Evolutionary conservation across 2,329 filamentous ascomycete genomes (phyloP).

Genomic region (Fusarium sp.): DNA sequence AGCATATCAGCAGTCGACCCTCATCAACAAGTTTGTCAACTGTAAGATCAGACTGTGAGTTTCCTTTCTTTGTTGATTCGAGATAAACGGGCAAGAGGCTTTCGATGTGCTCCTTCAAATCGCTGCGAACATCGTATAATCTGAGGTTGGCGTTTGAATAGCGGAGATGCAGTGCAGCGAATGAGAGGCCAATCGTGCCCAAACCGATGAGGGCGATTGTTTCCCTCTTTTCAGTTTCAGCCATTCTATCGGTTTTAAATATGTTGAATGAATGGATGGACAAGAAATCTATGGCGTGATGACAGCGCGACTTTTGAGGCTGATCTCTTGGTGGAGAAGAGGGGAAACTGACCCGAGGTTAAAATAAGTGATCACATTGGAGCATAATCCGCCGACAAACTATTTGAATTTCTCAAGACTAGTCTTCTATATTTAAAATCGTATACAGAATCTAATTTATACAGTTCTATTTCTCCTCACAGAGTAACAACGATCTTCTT

Average conservation of each 20-base stretch:
- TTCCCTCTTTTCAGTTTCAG: not conserved
- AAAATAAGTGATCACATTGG: not conserved
- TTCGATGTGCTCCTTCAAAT: slow-evolving; percentile 28
- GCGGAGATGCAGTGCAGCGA: slow-evolving; percentile 25
- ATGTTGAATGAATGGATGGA: not conserved
- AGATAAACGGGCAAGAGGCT: slow-evolving; percentile 25
- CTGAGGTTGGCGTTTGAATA: slow-evolving; percentile 25
- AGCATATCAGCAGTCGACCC: slow-evolving; percentile 18
- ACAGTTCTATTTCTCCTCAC: too few species aligned
- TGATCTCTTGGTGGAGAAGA: slow-evolving; percentile 14
- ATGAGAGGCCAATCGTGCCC: slow-evolving; percentile 35
- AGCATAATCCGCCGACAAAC: not conserved
- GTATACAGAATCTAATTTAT: too few species aligned
- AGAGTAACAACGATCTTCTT: slow-evolving; percentile 31
- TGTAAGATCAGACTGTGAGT: rapidly evolving
- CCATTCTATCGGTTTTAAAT: rapidly evolving
- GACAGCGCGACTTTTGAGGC: not conserved
- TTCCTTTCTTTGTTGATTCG: slow-evolving; percentile 10
- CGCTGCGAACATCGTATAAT: slow-evolving; percentile 28
- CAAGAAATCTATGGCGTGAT: not conserved
- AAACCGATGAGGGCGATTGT: slow-evolving; percentile 27
- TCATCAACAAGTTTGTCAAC: not conserved
- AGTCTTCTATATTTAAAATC: not conserved
- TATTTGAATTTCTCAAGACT: not conserved
- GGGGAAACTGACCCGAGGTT: slow-evolving; percentile 29